A percentile compares a stretch with the other conserved stretches of the same genome.
Evolutionary conservation across 768 basidiomycete species (phyloP).

Genomic region (Lactarius sp.): DNA sequence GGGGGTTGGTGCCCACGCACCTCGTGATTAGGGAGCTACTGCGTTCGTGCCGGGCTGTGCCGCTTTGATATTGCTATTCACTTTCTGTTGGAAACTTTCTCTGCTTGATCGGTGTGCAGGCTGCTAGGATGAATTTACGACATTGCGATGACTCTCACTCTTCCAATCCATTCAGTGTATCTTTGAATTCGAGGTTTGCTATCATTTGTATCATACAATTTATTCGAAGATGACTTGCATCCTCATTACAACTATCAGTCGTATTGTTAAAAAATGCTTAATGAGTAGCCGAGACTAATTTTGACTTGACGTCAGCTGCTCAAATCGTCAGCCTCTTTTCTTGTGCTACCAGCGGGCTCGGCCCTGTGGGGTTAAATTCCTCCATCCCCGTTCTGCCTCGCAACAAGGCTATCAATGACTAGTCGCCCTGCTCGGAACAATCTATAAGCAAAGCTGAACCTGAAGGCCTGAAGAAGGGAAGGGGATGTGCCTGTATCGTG

Average conservation of each 20-base stretch:
- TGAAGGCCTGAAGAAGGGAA: not conserved
- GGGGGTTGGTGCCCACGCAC: no score
- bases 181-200: not conserved
- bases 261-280: not conserved
- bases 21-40: not conserved
- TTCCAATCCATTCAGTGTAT: not conserved
- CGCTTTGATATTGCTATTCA: not conserved
- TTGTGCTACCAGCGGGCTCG: no score
- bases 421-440: not conserved
- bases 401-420: not conserved
- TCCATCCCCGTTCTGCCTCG: not conserved
- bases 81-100: not conserved
- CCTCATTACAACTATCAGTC: not conserved
- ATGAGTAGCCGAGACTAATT: not conserved
- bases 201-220: not conserved
- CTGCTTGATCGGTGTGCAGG: not conserved
- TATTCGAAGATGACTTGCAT: not conserved
- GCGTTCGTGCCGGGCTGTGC: not conserved
- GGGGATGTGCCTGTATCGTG: no score
- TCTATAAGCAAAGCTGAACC: not conserved
- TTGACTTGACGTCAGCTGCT: not conserved
- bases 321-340: no score
- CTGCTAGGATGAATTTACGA: not conserved
- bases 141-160: not conserved
- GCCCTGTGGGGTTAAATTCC: not conserved